A percentile compares a stretch with the other conserved stretches of the same genome.
phyloP scores from a whole-genome alignment of 148 eudicot species.

The Fagopyrum homotropicum region DNA sequence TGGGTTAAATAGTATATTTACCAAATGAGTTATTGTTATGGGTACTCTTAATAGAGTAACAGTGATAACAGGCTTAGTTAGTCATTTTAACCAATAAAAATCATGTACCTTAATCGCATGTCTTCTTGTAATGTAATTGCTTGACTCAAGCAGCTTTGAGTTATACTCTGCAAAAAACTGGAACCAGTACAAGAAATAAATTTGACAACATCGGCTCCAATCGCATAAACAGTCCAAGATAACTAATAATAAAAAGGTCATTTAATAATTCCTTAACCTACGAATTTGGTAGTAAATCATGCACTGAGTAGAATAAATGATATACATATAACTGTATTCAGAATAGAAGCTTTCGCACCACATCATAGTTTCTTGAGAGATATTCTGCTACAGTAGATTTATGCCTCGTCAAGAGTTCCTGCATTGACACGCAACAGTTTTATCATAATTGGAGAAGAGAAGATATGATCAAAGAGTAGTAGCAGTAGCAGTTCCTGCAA shows the following conservation, averaged over 20 bases:
- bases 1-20: no score
- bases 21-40: no score
- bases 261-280: neutral
- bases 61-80: no score
- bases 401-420: conserved; percentile 49
- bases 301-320: neutral
- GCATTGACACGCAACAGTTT: neutral
- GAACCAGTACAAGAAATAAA: neutral
- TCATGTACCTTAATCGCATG: conserved; percentile 53
- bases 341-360: conserved; percentile 23
- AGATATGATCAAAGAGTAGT: neutral
- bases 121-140: conserved; percentile 62
- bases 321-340: neutral
- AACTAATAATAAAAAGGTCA: neutral
- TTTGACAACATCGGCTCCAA: neutral
- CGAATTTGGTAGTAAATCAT: neutral
- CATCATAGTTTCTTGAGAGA: conserved; percentile 36
- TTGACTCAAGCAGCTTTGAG: conserved; percentile 51
- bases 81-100: no score
- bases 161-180: conserved; percentile 59
- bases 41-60: no score
- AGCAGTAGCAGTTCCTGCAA: neutral
- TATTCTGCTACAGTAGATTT: conserved; percentile 50
- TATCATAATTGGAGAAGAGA: neutral
- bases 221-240: neutral